Evolutionary conservation across 495 filamentous ascomycete species (phyloP).

Genomic region (Penicillium herquei): DNA sequence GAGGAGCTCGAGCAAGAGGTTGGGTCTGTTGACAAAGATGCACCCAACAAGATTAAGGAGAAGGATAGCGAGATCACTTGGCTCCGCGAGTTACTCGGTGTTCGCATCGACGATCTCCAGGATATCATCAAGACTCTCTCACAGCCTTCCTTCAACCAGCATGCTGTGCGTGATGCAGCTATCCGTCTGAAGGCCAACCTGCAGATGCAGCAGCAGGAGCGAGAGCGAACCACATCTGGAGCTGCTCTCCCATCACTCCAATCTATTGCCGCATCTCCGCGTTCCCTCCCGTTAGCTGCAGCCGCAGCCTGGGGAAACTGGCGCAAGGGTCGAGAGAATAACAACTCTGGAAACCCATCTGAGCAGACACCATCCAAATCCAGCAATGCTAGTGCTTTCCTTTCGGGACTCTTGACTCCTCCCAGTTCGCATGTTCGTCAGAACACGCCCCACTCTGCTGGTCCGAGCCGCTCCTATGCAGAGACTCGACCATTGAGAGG

Average conservation of each 20-base stretch:
- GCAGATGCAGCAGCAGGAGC: constrained; percentile 96
- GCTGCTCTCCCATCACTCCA: constrained; percentile 56
- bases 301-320: constrained; percentile 85
- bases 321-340: constrained; percentile 59
- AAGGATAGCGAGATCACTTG: constrained; percentile 91
- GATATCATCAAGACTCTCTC: constrained; percentile 84
- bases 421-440: constrained; percentile 67
- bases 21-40: constrained; percentile 64
- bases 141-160: constrained; percentile 68
- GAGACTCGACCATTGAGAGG: constrained; percentile 37
- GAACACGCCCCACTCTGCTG: constrained; percentile 38
- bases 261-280: constrained; percentile 69
- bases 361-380: constrained; percentile 66
- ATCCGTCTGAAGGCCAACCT: constrained; percentile 91
- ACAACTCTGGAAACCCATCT: constrained; percentile 34
- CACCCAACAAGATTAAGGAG: constrained; percentile 77
- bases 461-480: constrained; percentile 49
- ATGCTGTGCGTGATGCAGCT: constrained; percentile 79
- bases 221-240: constrained; percentile 62
- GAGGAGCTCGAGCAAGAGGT: constrained; percentile 79
- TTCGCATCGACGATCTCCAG: constrained; percentile 84
- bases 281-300: constrained; percentile 76
- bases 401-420: constrained; percentile 81
- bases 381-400: constrained; percentile 49
- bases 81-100: constrained; percentile 89